Evolutionary conservation across 1,284 basidiomycete genomes (phyloP).

Genomic region (Cutaneotrichosporon sp.): DNA sequence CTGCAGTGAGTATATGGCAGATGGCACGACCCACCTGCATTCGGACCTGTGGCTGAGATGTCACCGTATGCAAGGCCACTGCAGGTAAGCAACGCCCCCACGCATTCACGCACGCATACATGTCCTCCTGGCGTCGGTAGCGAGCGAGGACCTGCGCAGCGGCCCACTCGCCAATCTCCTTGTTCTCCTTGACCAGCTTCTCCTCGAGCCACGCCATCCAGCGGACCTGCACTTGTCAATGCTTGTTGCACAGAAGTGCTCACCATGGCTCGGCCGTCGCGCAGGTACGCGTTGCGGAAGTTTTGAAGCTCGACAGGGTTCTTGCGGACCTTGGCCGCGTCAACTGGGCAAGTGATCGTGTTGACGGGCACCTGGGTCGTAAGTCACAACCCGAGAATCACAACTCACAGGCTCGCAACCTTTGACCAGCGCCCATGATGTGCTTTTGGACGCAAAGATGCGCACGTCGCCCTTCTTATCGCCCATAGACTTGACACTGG

Average conservation of each 20-base stretch:
- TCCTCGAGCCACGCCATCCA: constrained; percentile 90
- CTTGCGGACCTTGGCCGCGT: constrained; percentile 79
- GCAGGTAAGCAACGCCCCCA: constrained; percentile 7
- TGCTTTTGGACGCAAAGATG: constrained; percentile 30
- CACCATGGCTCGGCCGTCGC: constrained; percentile 89
- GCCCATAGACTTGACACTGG: constrained; percentile 4
- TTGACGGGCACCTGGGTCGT: constrained; percentile 27
- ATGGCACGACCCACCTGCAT: constrained; percentile 52
- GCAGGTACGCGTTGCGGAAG: constrained; percentile 73
- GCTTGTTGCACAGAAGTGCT: constrained; percentile 3
- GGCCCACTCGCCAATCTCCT: constrained; percentile 79
- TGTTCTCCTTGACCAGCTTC: constrained; percentile 66
- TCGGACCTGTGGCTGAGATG: constrained; percentile 83
- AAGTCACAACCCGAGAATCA: not conserved
- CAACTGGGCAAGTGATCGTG: constrained; percentile 52
- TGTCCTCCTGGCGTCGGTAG: constrained; percentile 66
- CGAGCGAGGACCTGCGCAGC: constrained; percentile 77
- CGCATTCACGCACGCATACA: constrained; percentile 56
- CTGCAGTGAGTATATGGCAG: constrained; percentile 40
- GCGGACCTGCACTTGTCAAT: constrained; percentile 45
- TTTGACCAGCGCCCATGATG: constrained; percentile 43
- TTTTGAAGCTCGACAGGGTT: constrained; percentile 79
- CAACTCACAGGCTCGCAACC: constrained; percentile 29
- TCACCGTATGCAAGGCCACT: constrained; percentile 84
- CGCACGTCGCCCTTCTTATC: constrained; percentile 18